Conservation (phyloP, 2,329 filamentous ascomycete species). For the Endothia cerciana region DNA sequence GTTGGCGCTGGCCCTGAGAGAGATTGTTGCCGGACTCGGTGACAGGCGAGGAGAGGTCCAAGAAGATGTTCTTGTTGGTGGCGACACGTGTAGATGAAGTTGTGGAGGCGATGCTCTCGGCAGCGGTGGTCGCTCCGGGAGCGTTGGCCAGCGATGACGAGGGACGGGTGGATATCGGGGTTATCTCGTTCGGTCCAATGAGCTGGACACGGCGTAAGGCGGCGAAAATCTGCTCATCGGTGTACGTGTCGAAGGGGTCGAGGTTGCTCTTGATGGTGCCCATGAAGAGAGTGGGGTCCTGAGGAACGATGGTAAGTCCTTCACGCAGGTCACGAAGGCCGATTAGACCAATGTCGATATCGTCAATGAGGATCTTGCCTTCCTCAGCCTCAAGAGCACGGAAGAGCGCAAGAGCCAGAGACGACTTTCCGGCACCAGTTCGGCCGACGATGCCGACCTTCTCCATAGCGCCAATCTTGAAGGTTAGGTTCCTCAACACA, state of each 20-base stretch:
- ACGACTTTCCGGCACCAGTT: conserved; percentile 96
- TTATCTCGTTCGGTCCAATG: conserved; percentile 64
- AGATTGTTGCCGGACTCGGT: conserved; percentile 92
- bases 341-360: conserved; percentile 85
- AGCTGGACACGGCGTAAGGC: conserved; percentile 88
- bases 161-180: conserved; percentile 32
- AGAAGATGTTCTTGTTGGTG: conserved; percentile 94
- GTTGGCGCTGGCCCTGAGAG: conserved; percentile 93
- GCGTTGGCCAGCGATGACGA: conserved; percentile 28
- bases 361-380: conserved; percentile 88
- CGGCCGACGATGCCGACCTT: conserved; percentile 96
- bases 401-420: conserved; percentile 89
- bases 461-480: conserved; percentile 83
- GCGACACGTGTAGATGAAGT: conserved; percentile 43
- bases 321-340: conserved; percentile 92
- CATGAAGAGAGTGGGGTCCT: conserved; percentile 93
- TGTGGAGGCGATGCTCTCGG: conserved; percentile 27
- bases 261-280: conserved; percentile 91
- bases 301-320: conserved; percentile 95
- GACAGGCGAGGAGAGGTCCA: conserved; percentile 80
- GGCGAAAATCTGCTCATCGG: conserved; percentile 86
- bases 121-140: conserved; percentile 34
- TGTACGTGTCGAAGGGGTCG: conserved; percentile 88
- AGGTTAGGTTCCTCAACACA: conserved; percentile 80
- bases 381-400: conserved; percentile 88